Conservation (phyloP, 768 basidiomycete genomes). For the Trametes elegans region DNA sequence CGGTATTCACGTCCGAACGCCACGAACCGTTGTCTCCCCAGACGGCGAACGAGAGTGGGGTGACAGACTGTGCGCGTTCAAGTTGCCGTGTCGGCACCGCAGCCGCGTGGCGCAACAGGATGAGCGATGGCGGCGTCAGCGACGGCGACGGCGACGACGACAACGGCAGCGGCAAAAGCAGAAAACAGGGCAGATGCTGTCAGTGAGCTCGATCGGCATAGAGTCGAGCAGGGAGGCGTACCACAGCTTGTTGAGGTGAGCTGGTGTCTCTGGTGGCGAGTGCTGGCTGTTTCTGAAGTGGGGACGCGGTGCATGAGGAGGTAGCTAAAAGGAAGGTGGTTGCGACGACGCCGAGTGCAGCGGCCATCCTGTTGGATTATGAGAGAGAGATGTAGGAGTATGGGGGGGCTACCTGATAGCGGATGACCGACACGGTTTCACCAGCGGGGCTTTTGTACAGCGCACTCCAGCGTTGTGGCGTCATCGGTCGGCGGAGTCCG, state of each 20-base stretch:
- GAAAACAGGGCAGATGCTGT: not conserved
- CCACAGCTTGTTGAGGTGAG: conserved; percentile 18
- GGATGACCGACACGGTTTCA: too few relatives aligned
- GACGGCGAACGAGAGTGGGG: conserved; percentile 52
- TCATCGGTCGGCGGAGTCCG: not conserved
- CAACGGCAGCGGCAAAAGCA: not conserved
- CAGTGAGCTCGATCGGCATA: conserved; percentile 2
- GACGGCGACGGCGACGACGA: not conserved
- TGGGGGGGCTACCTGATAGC: too few relatives aligned
- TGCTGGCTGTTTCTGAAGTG: not conserved
- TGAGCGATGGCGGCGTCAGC: not conserved
- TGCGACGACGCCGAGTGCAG: not conserved
- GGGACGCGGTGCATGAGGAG: conserved; percentile 2
- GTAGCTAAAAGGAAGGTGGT: conserved; percentile 1
- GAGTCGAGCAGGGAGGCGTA: not conserved
- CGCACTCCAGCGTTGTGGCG: not conserved
- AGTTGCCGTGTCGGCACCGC: not conserved
- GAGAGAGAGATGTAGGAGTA: too few relatives aligned
- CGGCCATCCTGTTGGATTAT: conserved; percentile 9
- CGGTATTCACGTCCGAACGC: conserved; percentile 30
- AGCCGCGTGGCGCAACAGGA: not conserved
- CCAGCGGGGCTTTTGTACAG: conserved; percentile 6
- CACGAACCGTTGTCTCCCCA: conserved; percentile 42
- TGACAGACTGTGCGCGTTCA: conserved; percentile 40
- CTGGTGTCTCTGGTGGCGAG: not conserved